phyloP scores from a whole-genome alignment of 2,329 filamentous ascomycete genomes.

The Penicillium sp. region DNA sequence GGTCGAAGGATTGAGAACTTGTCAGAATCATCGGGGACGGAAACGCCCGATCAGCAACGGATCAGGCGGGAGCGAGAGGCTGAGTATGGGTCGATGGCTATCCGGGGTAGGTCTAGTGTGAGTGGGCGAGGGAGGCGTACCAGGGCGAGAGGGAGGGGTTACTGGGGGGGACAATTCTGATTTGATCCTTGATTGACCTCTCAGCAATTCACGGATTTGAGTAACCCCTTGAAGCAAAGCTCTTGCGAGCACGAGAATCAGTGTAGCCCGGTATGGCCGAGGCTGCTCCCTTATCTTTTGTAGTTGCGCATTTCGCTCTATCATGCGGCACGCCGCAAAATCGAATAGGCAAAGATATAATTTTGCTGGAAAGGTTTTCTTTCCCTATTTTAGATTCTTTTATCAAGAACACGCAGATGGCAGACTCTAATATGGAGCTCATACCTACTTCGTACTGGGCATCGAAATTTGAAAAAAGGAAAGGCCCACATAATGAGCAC shows the following conservation, averaged over 20 bases:
- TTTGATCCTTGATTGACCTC: background rate
- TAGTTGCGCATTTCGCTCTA: no score
- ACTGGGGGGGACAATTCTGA: constrained; percentile 19
- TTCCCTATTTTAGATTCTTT: no score
- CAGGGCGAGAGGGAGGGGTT: constrained; percentile 17
- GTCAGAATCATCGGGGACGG: background rate
- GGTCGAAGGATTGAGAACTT: background rate
- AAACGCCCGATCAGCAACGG: constrained; percentile 26
- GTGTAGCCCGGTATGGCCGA: no score
- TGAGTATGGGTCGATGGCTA: constrained; percentile 41
- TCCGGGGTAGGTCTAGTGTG: constrained; percentile 33
- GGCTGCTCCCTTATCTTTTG: no score
- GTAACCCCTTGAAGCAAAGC: no score
- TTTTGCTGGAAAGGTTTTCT: no score
- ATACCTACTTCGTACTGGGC: background rate
- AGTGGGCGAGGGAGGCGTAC: constrained; percentile 24
- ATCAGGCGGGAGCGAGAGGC: constrained; percentile 29
- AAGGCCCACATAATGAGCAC: background rate
- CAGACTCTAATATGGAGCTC: constrained; percentile 14
- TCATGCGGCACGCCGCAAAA: no score
- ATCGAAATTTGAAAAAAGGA: background rate
- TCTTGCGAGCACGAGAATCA: no score
- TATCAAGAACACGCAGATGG: background rate
- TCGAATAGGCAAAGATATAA: no score
- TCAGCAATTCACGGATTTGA: background rate